A percentile compares a stretch with the other conserved stretches of the same genome.
Evolutionary conservation across 208 protist species (phyloP).

Genomic region (Acanthamoeba culbertsoni): DNA sequence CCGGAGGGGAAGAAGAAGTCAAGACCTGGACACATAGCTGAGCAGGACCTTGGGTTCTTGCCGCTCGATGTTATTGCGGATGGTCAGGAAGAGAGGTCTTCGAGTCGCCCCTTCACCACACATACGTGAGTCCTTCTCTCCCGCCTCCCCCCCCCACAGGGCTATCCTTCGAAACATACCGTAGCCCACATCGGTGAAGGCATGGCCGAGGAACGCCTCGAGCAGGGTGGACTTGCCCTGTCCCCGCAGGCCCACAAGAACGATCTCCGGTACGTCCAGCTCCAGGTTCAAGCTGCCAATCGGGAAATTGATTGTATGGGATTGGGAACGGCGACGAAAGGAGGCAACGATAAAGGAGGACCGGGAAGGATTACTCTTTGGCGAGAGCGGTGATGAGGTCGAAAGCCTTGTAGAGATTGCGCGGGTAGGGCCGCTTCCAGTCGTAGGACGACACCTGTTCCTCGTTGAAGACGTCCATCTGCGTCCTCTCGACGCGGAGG

Average conservation of each 20-base stretch:
- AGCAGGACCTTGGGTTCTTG: background rate
- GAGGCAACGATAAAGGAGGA: background rate
- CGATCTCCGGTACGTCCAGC: constrained; percentile 47
- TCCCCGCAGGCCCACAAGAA: constrained; percentile 38
- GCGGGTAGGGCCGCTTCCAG: constrained; percentile 35
- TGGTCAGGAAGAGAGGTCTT: background rate
- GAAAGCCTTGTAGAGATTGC: constrained; percentile 50
- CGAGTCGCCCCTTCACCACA: background rate
- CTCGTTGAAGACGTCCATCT: background rate
- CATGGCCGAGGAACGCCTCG: constrained; percentile 55
- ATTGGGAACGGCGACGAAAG: no score
- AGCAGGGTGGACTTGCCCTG: constrained; percentile 60
- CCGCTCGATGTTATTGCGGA: background rate
- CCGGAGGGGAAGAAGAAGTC: background rate
- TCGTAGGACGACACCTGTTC: constrained; percentile 26
- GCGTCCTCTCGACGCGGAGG: background rate
- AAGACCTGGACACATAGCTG: background rate
- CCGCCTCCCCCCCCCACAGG: no score
- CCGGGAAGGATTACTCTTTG: constrained; percentile 7
- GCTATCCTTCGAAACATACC: no score
- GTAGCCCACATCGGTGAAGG: constrained; percentile 54
- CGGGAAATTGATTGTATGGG: no score
- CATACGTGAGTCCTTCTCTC: no score
- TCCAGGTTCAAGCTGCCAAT: constrained; percentile 48
- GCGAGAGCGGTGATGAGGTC: constrained; percentile 25